phyloP scores from a whole-genome alignment of 108 stramenopile species.

The Pseudonitzschia multiseries region DNA sequence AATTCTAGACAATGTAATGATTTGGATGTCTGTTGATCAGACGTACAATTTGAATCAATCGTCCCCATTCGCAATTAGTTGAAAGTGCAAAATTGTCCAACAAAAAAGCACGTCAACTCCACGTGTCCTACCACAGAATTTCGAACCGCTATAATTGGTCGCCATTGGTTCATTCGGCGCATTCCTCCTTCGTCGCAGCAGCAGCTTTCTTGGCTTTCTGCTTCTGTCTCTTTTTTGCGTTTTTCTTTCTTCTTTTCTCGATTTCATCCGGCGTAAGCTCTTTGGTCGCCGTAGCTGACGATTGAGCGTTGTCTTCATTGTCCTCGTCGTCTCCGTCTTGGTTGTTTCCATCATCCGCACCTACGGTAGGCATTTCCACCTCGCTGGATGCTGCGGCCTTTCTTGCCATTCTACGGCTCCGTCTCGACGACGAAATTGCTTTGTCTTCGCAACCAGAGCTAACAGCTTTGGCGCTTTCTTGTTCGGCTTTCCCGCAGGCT shows the following conservation, averaged over 20 bases:
- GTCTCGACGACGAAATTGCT: background rate
- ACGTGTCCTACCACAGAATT: no score
- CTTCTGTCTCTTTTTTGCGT: conserved; percentile 40
- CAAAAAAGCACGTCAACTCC: no score
- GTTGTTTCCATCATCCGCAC: conserved; percentile 47
- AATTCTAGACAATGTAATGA: no score
- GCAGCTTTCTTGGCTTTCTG: conserved; percentile 36
- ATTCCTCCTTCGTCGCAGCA: background rate
- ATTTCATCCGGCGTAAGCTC: conserved; percentile 38
- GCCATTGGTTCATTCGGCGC: background rate
- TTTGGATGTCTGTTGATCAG: no score
- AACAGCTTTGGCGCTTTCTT: conserved; percentile 20
- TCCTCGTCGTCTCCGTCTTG: conserved; percentile 13
- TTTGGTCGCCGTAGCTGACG: conserved; percentile 5
- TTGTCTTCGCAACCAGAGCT: conserved; percentile 24
- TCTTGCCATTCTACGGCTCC: background rate
- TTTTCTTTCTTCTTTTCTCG: conserved; percentile 32
- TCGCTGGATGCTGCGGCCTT: background rate
- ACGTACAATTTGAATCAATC: no score
- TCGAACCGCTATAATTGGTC: no score
- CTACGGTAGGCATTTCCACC: conserved; percentile 5
- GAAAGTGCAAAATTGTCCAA: no score
- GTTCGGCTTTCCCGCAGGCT: conserved; percentile 34
- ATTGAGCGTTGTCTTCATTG: background rate
- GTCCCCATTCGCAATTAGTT: no score